Evolutionary conservation across 352 stramenopile species (phyloP).

Genomic region (Phytopythium helicoides): DNA sequence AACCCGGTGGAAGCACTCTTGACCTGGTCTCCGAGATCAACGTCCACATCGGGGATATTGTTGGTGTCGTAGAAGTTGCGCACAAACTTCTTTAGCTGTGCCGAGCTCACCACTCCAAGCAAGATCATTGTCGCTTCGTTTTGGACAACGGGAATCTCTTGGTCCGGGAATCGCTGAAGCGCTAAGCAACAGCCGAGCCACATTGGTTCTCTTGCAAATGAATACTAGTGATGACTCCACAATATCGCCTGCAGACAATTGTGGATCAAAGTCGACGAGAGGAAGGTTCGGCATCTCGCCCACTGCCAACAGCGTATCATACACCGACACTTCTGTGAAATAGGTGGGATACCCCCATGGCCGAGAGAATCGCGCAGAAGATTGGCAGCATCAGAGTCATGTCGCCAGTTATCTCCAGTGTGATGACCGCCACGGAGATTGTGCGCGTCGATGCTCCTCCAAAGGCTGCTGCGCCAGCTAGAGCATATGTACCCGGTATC

Average conservation of each 20-base stretch:
- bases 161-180: conserved; percentile 65
- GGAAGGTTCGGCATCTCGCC: conserved; percentile 81
- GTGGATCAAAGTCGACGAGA: conserved; percentile 73
- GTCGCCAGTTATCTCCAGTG: conserved; percentile 80
- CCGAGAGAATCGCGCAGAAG: conserved; percentile 67
- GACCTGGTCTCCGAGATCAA: conserved; percentile 71
- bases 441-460: conserved; percentile 67
- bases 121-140: conserved; percentile 68
- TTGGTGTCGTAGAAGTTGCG: conserved; percentile 56
- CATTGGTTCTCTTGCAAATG: conserved; percentile 67
- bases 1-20: conserved; percentile 23
- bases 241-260: conserved; percentile 55
- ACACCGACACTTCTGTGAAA: conserved; percentile 77
- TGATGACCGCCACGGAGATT: conserved; percentile 84
- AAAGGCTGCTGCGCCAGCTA: conserved; percentile 77
- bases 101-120: conserved; percentile 57
- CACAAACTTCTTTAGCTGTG: conserved; percentile 64
- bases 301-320: conserved; percentile 78
- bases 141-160: conserved; percentile 75
- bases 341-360: conserved; percentile 62
- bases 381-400: conserved; percentile 83
- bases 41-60: conserved; percentile 45
- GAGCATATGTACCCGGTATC: conserved; percentile 64
- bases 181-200: conserved; percentile 66
- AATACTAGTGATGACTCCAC: conserved; percentile 72